These are phyloP conservation scores for Otatea glauca DNA, from an alignment of 176 grass and related monocot genomes.

Conservation along the genomic window DNA sequence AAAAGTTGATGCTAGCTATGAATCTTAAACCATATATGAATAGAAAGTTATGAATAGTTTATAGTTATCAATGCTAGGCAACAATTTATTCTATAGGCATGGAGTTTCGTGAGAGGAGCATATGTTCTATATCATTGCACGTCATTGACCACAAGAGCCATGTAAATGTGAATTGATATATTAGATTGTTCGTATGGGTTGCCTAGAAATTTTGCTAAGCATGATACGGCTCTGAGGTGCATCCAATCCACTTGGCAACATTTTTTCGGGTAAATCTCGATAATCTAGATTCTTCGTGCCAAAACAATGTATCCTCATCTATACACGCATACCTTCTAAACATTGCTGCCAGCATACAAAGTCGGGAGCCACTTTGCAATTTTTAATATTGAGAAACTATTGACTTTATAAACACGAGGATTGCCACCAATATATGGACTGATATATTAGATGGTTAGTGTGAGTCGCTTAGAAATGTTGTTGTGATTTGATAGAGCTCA, in stretches of 20 bases:
- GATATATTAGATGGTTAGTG: not conserved
- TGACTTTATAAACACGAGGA: not conserved
- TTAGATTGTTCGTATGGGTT: not conserved
- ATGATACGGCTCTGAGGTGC: not conserved
- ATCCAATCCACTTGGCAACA: not conserved
- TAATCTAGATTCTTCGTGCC: not conserved
- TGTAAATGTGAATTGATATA: not conserved
- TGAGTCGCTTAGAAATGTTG: not conserved
- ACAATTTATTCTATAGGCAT: not conserved
- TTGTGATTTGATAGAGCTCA: not conserved
- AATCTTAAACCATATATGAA: not conserved
- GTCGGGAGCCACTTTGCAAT: not conserved
- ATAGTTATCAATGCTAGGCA: not conserved
- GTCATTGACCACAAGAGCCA: not conserved
- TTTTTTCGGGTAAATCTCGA: not conserved
- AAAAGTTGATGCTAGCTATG: not conserved
- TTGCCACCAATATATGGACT: not conserved
- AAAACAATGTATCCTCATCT: not conserved
- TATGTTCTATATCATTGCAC: not conserved
- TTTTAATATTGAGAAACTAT: not conserved
- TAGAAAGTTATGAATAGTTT: too few relatives aligned
- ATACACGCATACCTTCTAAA: not conserved
- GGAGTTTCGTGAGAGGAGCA: not conserved
- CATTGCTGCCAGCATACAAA: not conserved
- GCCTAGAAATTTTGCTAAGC: not conserved